These are phyloP conservation scores for Tuber microsphaerosporum DNA, from an alignment of 495 filamentous ascomycete species.

Conservation along the genomic window DNA sequence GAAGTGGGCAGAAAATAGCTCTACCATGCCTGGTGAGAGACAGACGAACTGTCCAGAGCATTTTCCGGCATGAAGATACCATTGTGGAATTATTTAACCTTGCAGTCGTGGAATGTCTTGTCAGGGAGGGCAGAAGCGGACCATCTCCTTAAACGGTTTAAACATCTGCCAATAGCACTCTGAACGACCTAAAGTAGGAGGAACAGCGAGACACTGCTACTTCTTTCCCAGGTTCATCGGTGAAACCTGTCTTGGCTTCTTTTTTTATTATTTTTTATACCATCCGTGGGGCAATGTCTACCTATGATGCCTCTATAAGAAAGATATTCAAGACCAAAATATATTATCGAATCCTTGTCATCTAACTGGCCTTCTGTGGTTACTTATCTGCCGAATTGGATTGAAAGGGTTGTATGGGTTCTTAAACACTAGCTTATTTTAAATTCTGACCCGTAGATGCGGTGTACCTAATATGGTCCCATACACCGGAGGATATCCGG, in stretches of 20 bases:
- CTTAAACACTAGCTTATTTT: not conserved
- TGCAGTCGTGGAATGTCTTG: not conserved
- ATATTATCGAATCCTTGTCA: not conserved
- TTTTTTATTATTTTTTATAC: not conserved
- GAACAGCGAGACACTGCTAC: too few species aligned
- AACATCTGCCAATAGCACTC: not conserved
- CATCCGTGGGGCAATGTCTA: not conserved
- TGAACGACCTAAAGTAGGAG: not conserved
- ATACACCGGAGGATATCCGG: not conserved
- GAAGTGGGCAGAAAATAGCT: not conserved
- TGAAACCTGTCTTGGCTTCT: not conserved
- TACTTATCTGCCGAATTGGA: not conserved
- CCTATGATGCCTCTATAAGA: not conserved
- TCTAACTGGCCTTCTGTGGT: not conserved
- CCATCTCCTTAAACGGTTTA: not conserved
- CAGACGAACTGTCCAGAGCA: not conserved
- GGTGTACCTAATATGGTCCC: not conserved
- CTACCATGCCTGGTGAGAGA: not conserved
- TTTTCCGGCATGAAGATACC: not conserved
- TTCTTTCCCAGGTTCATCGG: not conserved
- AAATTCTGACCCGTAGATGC: not conserved
- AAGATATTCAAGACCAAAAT: not conserved
- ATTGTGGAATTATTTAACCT: not conserved
- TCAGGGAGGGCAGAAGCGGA: not conserved
- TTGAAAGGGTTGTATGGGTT: not conserved